These are phyloP conservation scores for Arachnomyces sp. DNA, from an alignment of 2,329 filamentous ascomycete species.

Conservation along the genomic window DNA sequence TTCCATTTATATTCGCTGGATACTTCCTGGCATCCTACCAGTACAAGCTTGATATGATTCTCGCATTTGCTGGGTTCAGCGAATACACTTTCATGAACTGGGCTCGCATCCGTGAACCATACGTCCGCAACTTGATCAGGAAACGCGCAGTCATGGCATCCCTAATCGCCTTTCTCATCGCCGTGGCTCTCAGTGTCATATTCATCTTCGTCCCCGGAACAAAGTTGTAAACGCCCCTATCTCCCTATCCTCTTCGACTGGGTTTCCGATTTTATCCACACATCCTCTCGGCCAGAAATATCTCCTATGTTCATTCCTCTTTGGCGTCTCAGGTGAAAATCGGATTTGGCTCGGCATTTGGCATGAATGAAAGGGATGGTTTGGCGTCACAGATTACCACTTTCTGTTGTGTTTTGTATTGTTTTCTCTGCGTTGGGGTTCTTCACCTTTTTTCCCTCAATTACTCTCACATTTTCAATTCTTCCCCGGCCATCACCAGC, in stretches of 20 bases:
- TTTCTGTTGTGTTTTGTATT: too few species aligned
- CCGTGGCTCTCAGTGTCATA: slow-evolving; percentile 73
- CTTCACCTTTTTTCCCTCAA: background rate
- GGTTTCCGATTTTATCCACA: slow-evolving; percentile 1
- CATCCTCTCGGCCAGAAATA: background rate
- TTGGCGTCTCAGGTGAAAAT: background rate
- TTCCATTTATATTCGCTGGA: slow-evolving; percentile 85
- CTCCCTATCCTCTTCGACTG: background rate
- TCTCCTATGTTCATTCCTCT: background rate
- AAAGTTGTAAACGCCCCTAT: slow-evolving; percentile 21
- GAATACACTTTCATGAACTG: slow-evolving; percentile 97
- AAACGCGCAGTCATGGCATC: slow-evolving; percentile 79
- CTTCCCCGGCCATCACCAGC: slow-evolving; percentile 5
- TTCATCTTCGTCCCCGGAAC: slow-evolving; percentile 93
- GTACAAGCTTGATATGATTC: slow-evolving; percentile 86
- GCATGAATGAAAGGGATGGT: background rate
- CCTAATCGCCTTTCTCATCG: slow-evolving; percentile 63
- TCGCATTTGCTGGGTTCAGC: slow-evolving; percentile 81
- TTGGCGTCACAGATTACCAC: background rate
- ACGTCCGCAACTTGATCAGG: slow-evolving; percentile 74
- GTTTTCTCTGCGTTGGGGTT: background rate
- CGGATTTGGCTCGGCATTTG: too few species aligned
- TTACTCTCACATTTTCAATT: slow-evolving; percentile 5
- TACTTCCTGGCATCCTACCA: slow-evolving; percentile 88
- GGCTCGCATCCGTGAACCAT: slow-evolving; percentile 78